phyloP scores from a whole-genome alignment of 2,329 filamentous ascomycete genomes.

The Apiospora koreana region DNA sequence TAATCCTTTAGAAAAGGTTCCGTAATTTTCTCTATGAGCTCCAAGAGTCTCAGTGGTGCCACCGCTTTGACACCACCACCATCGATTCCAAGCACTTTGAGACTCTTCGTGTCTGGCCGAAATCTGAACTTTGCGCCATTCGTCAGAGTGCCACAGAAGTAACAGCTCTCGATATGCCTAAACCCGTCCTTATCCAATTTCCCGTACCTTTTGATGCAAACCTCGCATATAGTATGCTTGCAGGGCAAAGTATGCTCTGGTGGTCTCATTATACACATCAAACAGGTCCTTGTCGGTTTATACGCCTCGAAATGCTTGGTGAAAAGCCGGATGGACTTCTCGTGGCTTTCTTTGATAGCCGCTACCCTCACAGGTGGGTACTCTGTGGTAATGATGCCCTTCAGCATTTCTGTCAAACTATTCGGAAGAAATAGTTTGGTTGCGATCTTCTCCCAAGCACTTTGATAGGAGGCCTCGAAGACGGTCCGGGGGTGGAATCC shows the following conservation, averaged over 20 bases:
- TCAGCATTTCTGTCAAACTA: neutral
- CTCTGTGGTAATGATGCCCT: neutral
- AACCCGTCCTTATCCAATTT: neutral
- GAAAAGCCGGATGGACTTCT: neutral
- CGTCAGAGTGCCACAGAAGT: neutral
- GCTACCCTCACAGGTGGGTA: neutral
- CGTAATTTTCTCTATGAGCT: neutral
- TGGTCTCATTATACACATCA: neutral
- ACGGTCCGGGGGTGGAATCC: neutral
- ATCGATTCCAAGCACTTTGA: neutral
- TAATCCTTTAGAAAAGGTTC: neutral
- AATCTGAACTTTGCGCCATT: neutral
- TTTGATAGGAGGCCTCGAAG: neutral
- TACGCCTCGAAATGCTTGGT: neutral
- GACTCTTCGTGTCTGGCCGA: neutral
- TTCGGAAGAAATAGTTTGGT: neutral
- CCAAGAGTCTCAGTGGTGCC: neutral
- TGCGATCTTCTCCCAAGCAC: neutral
- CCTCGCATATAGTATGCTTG: neutral
- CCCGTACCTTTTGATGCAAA: neutral
- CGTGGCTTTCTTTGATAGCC: neutral
- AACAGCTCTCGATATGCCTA: neutral
- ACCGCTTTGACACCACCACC: neutral
- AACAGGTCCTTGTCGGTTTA: neutral
- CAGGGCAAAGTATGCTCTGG: neutral